phyloP scores from a whole-genome alignment of 306 rosid genomes.

The Trifolium fragiferum region DNA sequence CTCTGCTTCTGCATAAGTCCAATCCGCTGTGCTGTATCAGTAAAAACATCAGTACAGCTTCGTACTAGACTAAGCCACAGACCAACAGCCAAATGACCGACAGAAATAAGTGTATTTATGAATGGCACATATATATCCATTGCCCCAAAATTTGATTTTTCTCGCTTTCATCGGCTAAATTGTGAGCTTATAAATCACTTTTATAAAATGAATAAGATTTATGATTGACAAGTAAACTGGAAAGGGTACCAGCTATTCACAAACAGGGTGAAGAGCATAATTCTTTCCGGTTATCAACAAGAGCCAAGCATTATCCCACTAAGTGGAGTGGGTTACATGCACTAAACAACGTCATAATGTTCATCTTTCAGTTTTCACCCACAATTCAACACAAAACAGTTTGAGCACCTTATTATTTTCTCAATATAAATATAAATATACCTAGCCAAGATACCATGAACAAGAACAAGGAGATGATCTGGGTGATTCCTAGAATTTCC shows the following conservation, averaged over 20 bases:
- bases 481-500: conserved; percentile 54
- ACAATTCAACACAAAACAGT: conserved; percentile 9
- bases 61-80: conserved; percentile 31
- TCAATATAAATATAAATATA: conserved; percentile 47
- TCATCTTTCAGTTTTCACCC: conserved; percentile 19
- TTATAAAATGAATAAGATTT: conserved; percentile 21
- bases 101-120: conserved; percentile 25
- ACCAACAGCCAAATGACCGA: conserved; percentile 31
- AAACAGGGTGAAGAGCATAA: conserved; percentile 17
- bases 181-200: conserved; percentile 13
- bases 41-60: conserved; percentile 46
- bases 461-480: conserved; percentile 96
- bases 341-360: neutral
- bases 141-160: conserved; percentile 26
- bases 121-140: conserved; percentile 23
- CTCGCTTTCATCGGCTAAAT: conserved; percentile 14
- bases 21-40: conserved; percentile 82
- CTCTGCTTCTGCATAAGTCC: conserved; percentile 90
- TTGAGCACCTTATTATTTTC: conserved; percentile 10
- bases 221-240: conserved; percentile 22
- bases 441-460: conserved; percentile 97
- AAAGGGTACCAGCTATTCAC: conserved; percentile 16
- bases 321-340: too few relatives aligned
- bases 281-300: conserved; percentile 8
- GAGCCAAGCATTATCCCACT: too few relatives aligned